phyloP scores from a whole-genome alignment of 495 filamentous ascomycete species.

The Talaromyces proteolyticus region DNA sequence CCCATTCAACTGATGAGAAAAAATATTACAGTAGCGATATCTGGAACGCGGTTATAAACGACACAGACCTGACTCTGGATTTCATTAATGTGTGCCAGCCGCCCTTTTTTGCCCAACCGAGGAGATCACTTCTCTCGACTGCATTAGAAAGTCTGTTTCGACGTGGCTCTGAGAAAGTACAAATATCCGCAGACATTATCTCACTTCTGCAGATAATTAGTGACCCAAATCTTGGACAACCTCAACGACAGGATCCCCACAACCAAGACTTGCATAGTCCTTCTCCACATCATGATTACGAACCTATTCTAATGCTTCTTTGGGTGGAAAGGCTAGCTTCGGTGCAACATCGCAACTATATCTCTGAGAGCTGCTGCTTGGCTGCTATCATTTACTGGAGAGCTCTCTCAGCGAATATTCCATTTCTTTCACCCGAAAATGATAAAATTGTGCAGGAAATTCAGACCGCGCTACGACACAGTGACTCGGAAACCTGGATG shows the following conservation, averaged over 20 bases:
- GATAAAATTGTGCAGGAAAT: neutral
- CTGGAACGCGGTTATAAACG: conserved; percentile 4
- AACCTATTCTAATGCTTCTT: neutral
- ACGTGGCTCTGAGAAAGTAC: neutral
- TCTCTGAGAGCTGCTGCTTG: conserved; percentile 2
- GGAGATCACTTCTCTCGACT: neutral
- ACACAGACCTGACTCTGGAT: neutral
- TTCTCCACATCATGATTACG: neutral
- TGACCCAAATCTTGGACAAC: neutral
- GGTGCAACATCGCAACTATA: neutral
- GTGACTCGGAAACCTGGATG: neutral
- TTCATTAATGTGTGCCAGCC: neutral
- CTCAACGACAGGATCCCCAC: too few species aligned
- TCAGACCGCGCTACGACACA: neutral
- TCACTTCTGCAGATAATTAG: neutral
- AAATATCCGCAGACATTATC: neutral
- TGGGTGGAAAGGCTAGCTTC: conserved; percentile 1
- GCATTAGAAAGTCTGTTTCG: too few species aligned
- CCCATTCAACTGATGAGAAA: neutral
- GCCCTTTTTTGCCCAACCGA: conserved; percentile 1
- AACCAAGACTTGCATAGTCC: too few species aligned
- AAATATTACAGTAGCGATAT: conserved; percentile 1
- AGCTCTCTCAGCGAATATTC: neutral
- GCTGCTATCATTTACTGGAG: conserved; percentile 2
- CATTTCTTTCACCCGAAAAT: conserved; percentile 3